Evolutionary conservation across 2,329 filamentous ascomycete genomes (phyloP), one percentile per base, ranked within the genome.

Genomic region (Lachnellula arida): DNA sequence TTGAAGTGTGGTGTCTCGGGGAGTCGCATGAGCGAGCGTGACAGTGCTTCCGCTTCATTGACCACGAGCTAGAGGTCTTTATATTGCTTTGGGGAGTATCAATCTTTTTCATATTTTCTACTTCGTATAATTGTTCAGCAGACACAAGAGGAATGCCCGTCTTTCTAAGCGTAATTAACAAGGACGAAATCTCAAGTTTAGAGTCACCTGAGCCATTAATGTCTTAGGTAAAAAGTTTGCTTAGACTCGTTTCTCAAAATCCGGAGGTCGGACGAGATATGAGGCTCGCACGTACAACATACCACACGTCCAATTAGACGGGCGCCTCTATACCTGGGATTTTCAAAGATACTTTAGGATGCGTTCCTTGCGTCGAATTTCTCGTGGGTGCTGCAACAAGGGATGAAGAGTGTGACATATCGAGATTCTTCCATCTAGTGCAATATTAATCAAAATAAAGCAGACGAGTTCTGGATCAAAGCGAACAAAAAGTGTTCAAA

Each of bases 281-380:
- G 53, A 61, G 54, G 59, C 57, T 61, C 42, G 48, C n/a, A 43
- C 9, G 19, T 50, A 35, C 19, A 35, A 35, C 28, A 40, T 15
- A 35, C 19, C 34, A 23, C 17, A 32, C 19, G 19, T 44, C 19
- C 19, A 19, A 19, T 44, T 11, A 22, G 6, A 22, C 28, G 28
- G 28, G 44, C 37, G 9, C 23, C 19, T n/a, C 25, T 51, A 19
- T 37, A 40, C 14, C 28, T 32, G 28, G 28, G 28, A 32, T 12
- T 32, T 32, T 12, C 8, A 32, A 37, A 32, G 28, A 44, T 28
- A 32, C 55, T 49, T 55, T 40, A 59, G 51, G 53, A 40, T 53
- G 22, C 51, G 58, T 62, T 60, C 64, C 64, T 66, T 65, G 61
- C 61, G 56, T 62, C 52, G 54, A 59, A 55, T 57, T 60, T 60